phyloP scores from a whole-genome alignment of 345 rosid genomes.

The Populus ilicifolia region DNA sequence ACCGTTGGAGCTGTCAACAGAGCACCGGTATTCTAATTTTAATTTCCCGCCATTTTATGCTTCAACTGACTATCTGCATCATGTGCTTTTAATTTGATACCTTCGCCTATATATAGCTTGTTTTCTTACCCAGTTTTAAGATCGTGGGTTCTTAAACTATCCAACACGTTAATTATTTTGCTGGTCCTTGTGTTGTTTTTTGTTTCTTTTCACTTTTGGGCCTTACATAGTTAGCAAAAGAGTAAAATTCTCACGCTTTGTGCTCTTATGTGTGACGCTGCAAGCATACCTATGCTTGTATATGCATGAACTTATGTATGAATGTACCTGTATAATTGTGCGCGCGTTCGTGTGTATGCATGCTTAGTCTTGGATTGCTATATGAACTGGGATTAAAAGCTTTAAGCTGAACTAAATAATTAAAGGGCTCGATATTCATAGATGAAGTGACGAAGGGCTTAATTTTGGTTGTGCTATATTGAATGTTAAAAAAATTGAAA shows the following conservation, averaged over 20 bases:
- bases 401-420: neutral
- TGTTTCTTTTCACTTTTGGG: neutral
- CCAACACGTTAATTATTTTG: neutral
- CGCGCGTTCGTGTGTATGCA: too few relatives aligned
- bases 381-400: neutral
- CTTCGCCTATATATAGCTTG: neutral
- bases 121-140: neutral
- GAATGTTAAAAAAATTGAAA: neutral
- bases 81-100: neutral
- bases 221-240: neutral
- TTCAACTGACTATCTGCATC: neutral
- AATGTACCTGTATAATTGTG: too few relatives aligned
- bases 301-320: too few relatives aligned
- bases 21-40: conserved; percentile 48
- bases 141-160: neutral
- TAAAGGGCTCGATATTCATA: neutral
- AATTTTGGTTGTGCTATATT: neutral
- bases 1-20: conserved; percentile 73
- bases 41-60: neutral
- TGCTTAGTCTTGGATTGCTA: neutral
- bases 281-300: too few relatives aligned
- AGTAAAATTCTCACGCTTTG: too few relatives aligned
- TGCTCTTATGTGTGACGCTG: too few relatives aligned
- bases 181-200: neutral
- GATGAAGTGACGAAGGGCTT: neutral